Evolutionary conservation across 2,329 filamentous ascomycete genomes (phyloP), one percentile per base, ranked within the genome.

Genomic region (Nannizzia gypsea): DNA sequence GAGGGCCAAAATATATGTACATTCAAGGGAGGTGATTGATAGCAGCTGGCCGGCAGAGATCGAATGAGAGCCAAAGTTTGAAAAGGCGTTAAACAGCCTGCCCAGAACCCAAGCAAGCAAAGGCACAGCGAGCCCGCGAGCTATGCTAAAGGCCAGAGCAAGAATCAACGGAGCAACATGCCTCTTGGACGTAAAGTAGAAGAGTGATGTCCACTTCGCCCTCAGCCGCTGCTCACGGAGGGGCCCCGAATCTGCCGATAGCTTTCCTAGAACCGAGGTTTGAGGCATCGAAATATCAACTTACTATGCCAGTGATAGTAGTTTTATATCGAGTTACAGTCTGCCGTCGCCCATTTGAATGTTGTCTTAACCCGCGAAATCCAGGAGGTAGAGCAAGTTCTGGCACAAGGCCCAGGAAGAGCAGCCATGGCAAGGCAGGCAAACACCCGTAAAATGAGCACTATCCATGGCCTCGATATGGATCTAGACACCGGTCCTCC

Each of bases 101-200:
- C 91, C 91, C 0, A 91, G 81, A 1, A 95, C 71, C 28, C 90
- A 76, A 2, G 89, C 82, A 26, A 88, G 79, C 1, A 80, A 74
- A 0, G 89, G 87, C 59, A 83, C 81, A 11, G 85, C 75, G 0
- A 81, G 78, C 1, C 87, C 88, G 6, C 83, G 79, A 1, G 82
- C 66, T 3, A 83, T 69, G 0, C 88, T 81, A 1, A 82, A 74
- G 2, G 80, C 9, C 0, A 87, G 56, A 0, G 84, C 87, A 1
- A 77, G 67, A 9, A 76, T 54, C 0, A 92, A 70, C 3, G 81
- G 69, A 0, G 76, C 73, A 0, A 80, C 63, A 67, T 95, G 86
- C 15, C 76, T 73, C 64, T 72, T 77, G n/a, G 78, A 82, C 0
- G 85, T 88, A 70, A 95, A 96, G 46, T 76, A 75, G 70, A 96